phyloP scores from a whole-genome alignment of 1,139 yeast species.

The Diutina ranongensis region DNA sequence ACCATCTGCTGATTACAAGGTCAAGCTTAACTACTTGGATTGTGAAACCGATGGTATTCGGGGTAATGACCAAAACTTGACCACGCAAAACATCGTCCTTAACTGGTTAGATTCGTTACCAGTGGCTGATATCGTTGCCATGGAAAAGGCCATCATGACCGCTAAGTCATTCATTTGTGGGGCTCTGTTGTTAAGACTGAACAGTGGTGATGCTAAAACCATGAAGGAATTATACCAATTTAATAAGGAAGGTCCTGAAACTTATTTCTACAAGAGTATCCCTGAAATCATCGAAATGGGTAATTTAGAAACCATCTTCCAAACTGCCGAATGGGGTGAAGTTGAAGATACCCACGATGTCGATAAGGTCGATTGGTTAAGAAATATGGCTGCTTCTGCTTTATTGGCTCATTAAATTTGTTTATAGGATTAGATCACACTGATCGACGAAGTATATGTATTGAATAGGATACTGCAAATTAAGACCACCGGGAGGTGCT shows the following conservation, averaged over 20 bases:
- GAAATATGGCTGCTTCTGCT: slow-evolving; percentile 78
- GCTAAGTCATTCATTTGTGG: slow-evolving; percentile 84
- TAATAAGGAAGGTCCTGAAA: slow-evolving; percentile 18
- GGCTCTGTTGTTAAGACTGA: slow-evolving; percentile 30
- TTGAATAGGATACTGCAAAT: too few relatives aligned
- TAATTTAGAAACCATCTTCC: slow-evolving; percentile 71
- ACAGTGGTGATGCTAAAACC: slow-evolving; percentile 14
- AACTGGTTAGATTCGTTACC: slow-evolving; percentile 56
- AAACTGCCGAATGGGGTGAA: slow-evolving; percentile 92
- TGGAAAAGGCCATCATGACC: slow-evolving; percentile 78
- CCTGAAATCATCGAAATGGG: slow-evolving; percentile 73
- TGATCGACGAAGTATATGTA: too few relatives aligned
- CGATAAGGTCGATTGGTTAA: slow-evolving; percentile 75
- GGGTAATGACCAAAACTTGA: slow-evolving; percentile 61
- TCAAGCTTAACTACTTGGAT: slow-evolving; percentile 50
- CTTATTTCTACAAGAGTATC: slow-evolving; percentile 29
- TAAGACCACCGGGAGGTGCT: too few relatives aligned
- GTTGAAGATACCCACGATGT: slow-evolving; percentile 98
- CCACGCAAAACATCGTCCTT: slow-evolving; percentile 49
- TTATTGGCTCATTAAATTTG: slow-evolving; percentile 14
- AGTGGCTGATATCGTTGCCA: slow-evolving; percentile 70
- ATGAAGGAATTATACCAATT: slow-evolving; percentile 21
- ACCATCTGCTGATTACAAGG: slow-evolving; percentile 15
- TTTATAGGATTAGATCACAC: too few relatives aligned
- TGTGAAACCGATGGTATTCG: slow-evolving; percentile 70